phyloP scores from a whole-genome alignment of 2,329 filamentous ascomycete species.

The Helotiales sp. region DNA sequence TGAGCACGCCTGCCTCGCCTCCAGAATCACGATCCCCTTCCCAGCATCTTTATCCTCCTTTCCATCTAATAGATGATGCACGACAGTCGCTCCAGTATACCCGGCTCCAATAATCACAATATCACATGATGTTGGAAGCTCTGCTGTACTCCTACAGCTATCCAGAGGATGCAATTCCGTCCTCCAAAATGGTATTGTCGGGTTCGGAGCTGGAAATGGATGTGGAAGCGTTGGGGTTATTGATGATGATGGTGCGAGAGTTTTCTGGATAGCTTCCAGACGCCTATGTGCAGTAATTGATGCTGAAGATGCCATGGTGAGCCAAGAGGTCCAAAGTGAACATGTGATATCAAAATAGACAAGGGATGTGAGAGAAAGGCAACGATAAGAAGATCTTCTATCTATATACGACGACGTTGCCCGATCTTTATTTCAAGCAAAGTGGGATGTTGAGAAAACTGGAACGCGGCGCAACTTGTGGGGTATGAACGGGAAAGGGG shows the following conservation, averaged over 20 bases:
- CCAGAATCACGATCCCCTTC: background rate
- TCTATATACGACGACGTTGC: background rate
- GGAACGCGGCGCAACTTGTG: background rate
- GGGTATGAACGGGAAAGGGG: background rate
- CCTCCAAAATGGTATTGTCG: background rate
- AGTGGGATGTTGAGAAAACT: background rate
- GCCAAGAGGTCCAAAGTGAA: background rate
- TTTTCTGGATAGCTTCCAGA: constrained; percentile 3
- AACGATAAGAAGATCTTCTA: background rate
- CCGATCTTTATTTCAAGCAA: background rate
- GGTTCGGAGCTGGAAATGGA: background rate
- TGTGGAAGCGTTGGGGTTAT: background rate
- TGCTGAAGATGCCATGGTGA: background rate
- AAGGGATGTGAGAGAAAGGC: background rate
- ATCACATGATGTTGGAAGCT: background rate
- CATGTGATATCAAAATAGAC: background rate
- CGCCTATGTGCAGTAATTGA: background rate
- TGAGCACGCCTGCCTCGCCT: background rate
- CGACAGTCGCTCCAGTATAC: background rate
- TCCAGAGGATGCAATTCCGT: background rate
- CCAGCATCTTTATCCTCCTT: background rate
- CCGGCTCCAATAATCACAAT: background rate
- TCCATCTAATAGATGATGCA: background rate
- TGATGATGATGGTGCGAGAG: background rate
- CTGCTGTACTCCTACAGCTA: background rate